A percentile compares a stretch with the other conserved stretches of the same genome.
Conservation (phyloP, 2,329 filamentous ascomycete species). For the Pseudovirgaria hyperparasitica region DNA sequence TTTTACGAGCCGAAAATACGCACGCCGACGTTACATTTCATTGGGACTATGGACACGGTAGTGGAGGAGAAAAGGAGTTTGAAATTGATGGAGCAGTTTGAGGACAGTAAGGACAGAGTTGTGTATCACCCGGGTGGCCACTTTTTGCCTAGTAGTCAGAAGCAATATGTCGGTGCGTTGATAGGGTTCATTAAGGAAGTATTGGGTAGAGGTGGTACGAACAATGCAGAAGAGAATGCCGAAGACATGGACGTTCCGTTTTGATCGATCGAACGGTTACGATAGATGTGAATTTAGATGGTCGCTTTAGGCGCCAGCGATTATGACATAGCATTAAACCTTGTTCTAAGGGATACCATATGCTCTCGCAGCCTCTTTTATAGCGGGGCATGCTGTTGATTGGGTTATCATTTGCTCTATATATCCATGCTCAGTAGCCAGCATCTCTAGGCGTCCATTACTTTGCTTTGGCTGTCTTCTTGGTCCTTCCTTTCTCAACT, state of each 20-base stretch:
- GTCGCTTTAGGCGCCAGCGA: background rate
- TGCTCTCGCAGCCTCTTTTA: too few species aligned
- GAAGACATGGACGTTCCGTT: slow-evolving; percentile 61
- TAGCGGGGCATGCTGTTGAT: too few species aligned
- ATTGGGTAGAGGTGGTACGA: slow-evolving; percentile 21
- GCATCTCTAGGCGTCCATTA: background rate
- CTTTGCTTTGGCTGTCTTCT: slow-evolving; percentile 23
- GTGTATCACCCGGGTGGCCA: slow-evolving; percentile 80
- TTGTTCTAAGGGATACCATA: too few species aligned
- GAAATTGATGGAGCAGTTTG: slow-evolving; percentile 54
- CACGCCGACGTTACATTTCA: slow-evolving; percentile 69
- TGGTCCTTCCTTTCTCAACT: slow-evolving; percentile 27
- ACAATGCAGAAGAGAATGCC: slow-evolving; percentile 40
- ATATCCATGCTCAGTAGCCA: too few species aligned
- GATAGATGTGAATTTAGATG: background rate
- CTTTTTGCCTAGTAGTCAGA: slow-evolving; percentile 66
- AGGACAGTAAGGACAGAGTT: slow-evolving; percentile 36
- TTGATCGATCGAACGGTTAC: slow-evolving; percentile 16
- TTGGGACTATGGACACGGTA: slow-evolving; percentile 76
- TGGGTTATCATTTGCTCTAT: too few species aligned
- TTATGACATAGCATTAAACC: too few species aligned
- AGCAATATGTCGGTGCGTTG: slow-evolving; percentile 66
- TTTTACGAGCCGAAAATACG: slow-evolving; percentile 63
- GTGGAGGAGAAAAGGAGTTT: slow-evolving; percentile 66
- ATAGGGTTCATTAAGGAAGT: slow-evolving; percentile 55